Evolutionary conservation across 2,329 filamentous ascomycete species (phyloP), one percentile per base, ranked within the genome.

Genomic region (Huntiella abstrusa): DNA sequence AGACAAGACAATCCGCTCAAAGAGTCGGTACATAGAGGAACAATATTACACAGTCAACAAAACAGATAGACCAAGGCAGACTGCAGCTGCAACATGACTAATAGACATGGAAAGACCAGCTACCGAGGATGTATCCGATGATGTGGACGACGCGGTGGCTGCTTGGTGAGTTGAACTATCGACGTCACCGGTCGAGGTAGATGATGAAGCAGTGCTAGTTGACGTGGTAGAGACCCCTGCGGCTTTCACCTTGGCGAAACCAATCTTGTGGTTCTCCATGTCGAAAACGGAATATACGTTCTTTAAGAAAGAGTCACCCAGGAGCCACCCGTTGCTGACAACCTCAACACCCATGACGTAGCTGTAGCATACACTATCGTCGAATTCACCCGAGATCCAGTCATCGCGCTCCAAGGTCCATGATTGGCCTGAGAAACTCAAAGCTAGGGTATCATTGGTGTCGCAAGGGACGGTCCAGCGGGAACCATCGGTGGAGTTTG

Each of bases 271-370:
- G 52, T 75, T 57, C 51, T 88, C 84, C 45, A 73, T 74, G 58
- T 94, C 86, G 58, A 92, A 93, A 17, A 91, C 78, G 1, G 75
- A 68, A 57, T 93, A 93, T 12, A 93, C 85, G 54, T 92, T 93
- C 64, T 92, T 93, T 51, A 94, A 62, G 55, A 93, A 93, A 1
- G 80, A 74, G 53, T 86, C 85, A 2, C 86, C 86, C 1, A 93
- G 61, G n/a, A 94, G 67, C 84, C 85, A 93, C 5, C 51, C 50
- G 54, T 65, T 67, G 1, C 67, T 62, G 41, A 84, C 77, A 11
- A 83, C 74, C 56, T 80, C 71, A 19, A 75, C 69, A 1, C 80
- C 82, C 45, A 85, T 78, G 33, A 93, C 73, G 54, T 83, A 86
- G 58, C 82, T 87, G 13, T 73, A 69, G 56, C 76, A 80, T 22